Percentiles rank a stretch among this genome's conserved stretches.
phyloP scores from a whole-genome alignment of 768 basidiomycete species.

The Rubroboletus pulcherrimus region DNA sequence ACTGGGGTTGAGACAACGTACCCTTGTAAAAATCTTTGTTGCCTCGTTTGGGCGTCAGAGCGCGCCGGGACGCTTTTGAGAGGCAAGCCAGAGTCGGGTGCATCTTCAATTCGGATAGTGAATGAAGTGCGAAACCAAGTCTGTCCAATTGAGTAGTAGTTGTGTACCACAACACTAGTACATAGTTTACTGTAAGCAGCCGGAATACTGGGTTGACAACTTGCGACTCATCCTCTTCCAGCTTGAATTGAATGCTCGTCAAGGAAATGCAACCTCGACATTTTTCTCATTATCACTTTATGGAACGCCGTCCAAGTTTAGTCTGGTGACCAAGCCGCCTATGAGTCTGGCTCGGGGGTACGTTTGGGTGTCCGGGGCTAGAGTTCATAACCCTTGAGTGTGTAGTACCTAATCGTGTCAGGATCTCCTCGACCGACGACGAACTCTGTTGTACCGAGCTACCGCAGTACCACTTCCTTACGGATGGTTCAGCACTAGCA shows the following conservation, averaged over 20 bases:
- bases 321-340: too few species aligned
- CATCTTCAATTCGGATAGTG: conserved; percentile 38
- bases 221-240: too few species aligned
- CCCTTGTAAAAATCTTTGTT: conserved; percentile 99
- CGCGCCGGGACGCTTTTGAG: conserved; percentile 80
- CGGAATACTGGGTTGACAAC: too few species aligned
- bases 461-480: too few species aligned
- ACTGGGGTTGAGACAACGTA: conserved; percentile 24
- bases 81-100: conserved; percentile 62
- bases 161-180: not conserved
- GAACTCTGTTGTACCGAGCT: not conserved
- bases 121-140: not conserved
- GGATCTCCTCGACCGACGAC: too few species aligned
- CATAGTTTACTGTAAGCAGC: not conserved
- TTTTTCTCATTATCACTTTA: not conserved
- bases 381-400: too few species aligned
- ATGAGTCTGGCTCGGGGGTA: not conserved
- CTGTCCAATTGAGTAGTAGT: too few species aligned
- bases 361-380: not conserved
- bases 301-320: not conserved
- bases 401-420: not conserved
- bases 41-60: conserved; percentile 80
- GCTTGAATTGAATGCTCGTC: too few species aligned
- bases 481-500: not conserved
- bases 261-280: not conserved